These are phyloP conservation scores for Schizochytrium sp. DNA, from an alignment of 108 stramenopile species.

Conservation along the genomic window DNA sequence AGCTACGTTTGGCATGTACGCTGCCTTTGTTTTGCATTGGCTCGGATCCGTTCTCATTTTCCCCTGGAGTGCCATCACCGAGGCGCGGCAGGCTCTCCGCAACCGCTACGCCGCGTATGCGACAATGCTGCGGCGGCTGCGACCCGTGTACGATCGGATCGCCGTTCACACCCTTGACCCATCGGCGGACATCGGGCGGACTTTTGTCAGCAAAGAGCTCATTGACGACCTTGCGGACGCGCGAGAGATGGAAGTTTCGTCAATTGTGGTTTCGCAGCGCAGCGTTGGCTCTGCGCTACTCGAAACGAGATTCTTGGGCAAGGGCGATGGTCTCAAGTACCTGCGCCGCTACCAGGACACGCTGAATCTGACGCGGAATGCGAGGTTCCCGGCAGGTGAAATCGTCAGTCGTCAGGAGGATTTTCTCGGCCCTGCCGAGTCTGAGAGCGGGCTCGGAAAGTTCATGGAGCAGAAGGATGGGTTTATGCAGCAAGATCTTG, in stretches of 20 bases:
- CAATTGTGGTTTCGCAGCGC: too few species aligned
- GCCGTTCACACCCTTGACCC: neutral
- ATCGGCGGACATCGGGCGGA: neutral
- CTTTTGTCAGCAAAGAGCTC: neutral
- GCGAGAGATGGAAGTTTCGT: neutral
- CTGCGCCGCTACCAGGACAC: too few species aligned
- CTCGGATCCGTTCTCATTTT: neutral
- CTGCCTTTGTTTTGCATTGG: neutral
- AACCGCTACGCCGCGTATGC: neutral
- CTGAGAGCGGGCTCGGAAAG: too few species aligned
- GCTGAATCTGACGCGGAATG: too few species aligned
- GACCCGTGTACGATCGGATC: neutral
- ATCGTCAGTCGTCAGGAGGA: too few species aligned
- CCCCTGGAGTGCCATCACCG: neutral
- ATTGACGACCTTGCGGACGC: neutral
- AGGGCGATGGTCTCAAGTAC: too few species aligned
- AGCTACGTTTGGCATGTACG: neutral
- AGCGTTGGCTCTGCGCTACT: too few species aligned
- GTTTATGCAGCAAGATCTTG: neutral
- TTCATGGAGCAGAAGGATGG: too few species aligned
- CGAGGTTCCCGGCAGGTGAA: too few species aligned
- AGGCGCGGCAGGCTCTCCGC: neutral
- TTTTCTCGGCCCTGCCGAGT: too few species aligned
- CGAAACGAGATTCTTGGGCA: too few species aligned
- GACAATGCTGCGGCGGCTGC: neutral